Percentiles rank a stretch among this genome's conserved stretches.
These are phyloP conservation scores for Yarrowia keelungensis DNA, from an alignment of 805 yeast genomes.

Conservation along the genomic window DNA sequence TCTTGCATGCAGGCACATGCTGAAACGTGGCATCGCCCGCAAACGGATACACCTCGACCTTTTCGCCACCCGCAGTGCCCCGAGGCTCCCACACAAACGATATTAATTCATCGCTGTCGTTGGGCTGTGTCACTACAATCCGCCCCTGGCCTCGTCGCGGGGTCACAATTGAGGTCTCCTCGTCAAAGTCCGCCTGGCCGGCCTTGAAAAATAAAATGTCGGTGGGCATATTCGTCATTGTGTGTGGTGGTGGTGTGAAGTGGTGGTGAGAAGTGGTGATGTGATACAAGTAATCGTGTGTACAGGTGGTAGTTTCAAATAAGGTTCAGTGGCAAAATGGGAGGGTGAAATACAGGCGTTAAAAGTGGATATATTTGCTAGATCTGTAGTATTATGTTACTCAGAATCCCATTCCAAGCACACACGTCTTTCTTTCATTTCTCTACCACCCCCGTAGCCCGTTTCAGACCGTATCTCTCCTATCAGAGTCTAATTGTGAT, in stretches of 20 bases:
- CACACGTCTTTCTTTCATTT: neutral
- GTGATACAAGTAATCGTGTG: too few relatives aligned
- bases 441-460: neutral
- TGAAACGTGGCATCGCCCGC: slow-evolving; percentile 88
- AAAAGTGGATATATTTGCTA: too few relatives aligned
- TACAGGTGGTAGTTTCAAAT: neutral
- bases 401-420: neutral
- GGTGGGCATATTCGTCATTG: slow-evolving; percentile 38
- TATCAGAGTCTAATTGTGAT: too few relatives aligned
- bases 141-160: slow-evolving; percentile 76
- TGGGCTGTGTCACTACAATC: slow-evolving; percentile 64
- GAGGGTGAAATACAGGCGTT: too few relatives aligned
- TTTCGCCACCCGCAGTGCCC: slow-evolving; percentile 53
- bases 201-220: slow-evolving; percentile 64
- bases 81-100: slow-evolving; percentile 78
- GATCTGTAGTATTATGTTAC: neutral
- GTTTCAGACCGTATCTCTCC: too few relatives aligned
- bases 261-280: neutral
- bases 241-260: neutral
- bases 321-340: neutral
- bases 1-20: slow-evolving; percentile 68
- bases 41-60: slow-evolving; percentile 67
- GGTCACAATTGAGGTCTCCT: slow-evolving; percentile 64
- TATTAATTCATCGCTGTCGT: slow-evolving; percentile 74
- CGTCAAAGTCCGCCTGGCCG: slow-evolving; percentile 71